These are phyloP conservation scores for Tuctoria greenei DNA, from an alignment of 176 grass and related monocot species.

Conservation along the genomic window DNA sequence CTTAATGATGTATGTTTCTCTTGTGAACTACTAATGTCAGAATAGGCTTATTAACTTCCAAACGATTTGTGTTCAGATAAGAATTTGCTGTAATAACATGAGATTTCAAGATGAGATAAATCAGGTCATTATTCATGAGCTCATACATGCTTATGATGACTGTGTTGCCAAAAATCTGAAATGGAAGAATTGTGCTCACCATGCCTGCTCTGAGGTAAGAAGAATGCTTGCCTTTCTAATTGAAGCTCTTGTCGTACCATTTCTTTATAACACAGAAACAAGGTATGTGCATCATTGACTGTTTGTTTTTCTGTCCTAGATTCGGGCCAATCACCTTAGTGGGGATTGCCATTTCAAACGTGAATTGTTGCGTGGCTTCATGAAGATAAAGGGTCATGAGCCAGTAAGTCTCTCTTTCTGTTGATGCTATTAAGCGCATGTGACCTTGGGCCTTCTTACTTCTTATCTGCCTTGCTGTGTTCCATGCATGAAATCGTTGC, in stretches of 20 bases:
- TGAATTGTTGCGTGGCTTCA: slow-evolving; percentile 83
- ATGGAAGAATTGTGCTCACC: slow-evolving; percentile 88
- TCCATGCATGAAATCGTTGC: background rate
- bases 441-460: background rate
- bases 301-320: slow-evolving; percentile 47
- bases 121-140: slow-evolving; percentile 79
- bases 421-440: background rate
- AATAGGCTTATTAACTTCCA: slow-evolving; percentile 24
- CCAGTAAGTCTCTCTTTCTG: slow-evolving; percentile 57
- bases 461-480: background rate
- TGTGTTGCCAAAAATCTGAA: slow-evolving; percentile 80
- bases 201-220: slow-evolving; percentile 94
- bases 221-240: slow-evolving; percentile 12
- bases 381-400: slow-evolving; percentile 89
- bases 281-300: slow-evolving; percentile 14
- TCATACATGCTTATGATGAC: slow-evolving; percentile 96
- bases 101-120: slow-evolving; percentile 64
- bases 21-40: background rate
- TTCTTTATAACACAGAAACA: background rate
- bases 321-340: slow-evolving; percentile 93
- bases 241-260: slow-evolving; percentile 1
- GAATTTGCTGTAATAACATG: slow-evolving; percentile 76
- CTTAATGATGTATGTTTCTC: slow-evolving; percentile 3
- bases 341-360: slow-evolving; percentile 93
- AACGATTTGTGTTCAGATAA: slow-evolving; percentile 54